These are phyloP conservation scores for Phialophora macrospora DNA, from an alignment of 2,329 filamentous ascomycete species.

Conservation along the genomic window DNA sequence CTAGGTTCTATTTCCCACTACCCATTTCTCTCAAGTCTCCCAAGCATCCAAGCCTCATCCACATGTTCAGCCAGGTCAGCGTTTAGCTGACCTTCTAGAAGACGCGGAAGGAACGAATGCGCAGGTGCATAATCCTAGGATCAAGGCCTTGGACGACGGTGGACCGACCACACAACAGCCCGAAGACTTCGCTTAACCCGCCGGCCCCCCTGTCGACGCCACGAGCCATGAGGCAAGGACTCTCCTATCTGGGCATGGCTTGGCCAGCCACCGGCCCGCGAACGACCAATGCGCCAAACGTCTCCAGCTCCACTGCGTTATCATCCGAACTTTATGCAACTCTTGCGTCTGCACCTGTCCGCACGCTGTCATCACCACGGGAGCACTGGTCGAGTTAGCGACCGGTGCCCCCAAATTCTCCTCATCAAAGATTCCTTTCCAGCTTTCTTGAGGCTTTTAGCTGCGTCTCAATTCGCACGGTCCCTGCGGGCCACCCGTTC, in stretches of 20 bases:
- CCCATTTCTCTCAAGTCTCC: conserved; percentile 9
- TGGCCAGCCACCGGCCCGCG: background rate
- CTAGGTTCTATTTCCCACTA: background rate
- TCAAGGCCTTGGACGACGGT: background rate
- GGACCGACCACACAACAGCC: conserved; percentile 10
- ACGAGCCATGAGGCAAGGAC: conserved; percentile 27
- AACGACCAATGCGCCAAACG: background rate
- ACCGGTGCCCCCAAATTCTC: conserved; percentile 15
- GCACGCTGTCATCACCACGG: conserved; percentile 6
- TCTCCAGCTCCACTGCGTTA: background rate
- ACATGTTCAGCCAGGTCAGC: background rate
- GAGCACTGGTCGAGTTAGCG: conserved; percentile 12
- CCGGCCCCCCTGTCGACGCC: conserved; percentile 12
- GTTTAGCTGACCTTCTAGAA: conserved; percentile 10
- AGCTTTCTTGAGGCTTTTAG: conserved; percentile 14
- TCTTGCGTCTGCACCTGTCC: conserved; percentile 15
- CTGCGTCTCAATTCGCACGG: conserved; percentile 21
- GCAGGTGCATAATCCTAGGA: conserved; percentile 4
- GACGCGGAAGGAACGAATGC: conserved; percentile 7
- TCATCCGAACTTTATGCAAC: conserved; percentile 25
- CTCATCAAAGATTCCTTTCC: conserved; percentile 8
- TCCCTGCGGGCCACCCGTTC: conserved; percentile 26
- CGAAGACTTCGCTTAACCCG: background rate
- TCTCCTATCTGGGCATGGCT: conserved; percentile 27
- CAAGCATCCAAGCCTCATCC: background rate